Evolutionary conservation across 768 basidiomycete genomes (phyloP).

Genomic region (Phaffia australis): DNA sequence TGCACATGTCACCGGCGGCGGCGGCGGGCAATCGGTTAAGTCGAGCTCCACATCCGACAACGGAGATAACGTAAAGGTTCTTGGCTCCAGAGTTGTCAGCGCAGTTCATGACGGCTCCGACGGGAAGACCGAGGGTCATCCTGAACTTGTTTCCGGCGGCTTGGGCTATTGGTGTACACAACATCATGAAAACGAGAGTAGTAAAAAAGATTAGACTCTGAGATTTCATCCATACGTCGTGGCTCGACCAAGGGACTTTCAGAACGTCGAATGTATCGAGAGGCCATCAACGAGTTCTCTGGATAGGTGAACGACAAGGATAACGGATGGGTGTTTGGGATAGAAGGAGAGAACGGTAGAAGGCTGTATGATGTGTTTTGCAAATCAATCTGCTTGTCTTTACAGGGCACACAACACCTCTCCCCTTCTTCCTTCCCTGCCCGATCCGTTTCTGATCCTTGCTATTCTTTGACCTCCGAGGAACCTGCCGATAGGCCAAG

Average conservation of each 20-base stretch:
- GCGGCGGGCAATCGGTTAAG: slow-evolving; percentile 94
- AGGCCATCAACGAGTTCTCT: too few species aligned
- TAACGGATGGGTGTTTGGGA: not conserved
- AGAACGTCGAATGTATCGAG: too few species aligned
- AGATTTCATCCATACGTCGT: too few species aligned
- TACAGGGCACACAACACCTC: not conserved
- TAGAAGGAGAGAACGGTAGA: not conserved
- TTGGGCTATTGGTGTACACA: slow-evolving; percentile 13
- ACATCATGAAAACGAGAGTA: not conserved
- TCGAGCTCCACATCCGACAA: slow-evolving; percentile 88
- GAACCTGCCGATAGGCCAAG: too few species aligned
- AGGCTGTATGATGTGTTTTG: not conserved
- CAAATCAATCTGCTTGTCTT: not conserved
- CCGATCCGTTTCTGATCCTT: not conserved
- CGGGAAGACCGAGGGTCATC: slow-evolving; percentile 68
- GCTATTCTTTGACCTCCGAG: too few species aligned
- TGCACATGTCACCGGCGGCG: slow-evolving; percentile 70
- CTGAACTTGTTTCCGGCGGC: slow-evolving; percentile 85
- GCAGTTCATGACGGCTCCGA: slow-evolving; percentile 77
- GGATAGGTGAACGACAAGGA: not conserved
- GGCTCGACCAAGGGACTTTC: not conserved
- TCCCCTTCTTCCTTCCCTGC: not conserved
- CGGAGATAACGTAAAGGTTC: slow-evolving; percentile 81
- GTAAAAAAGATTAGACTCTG: not conserved
- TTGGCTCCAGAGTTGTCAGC: slow-evolving; percentile 99